Evolutionary conservation across 345 rosid genomes (phyloP).

Genomic region (Salix viminalis): DNA sequence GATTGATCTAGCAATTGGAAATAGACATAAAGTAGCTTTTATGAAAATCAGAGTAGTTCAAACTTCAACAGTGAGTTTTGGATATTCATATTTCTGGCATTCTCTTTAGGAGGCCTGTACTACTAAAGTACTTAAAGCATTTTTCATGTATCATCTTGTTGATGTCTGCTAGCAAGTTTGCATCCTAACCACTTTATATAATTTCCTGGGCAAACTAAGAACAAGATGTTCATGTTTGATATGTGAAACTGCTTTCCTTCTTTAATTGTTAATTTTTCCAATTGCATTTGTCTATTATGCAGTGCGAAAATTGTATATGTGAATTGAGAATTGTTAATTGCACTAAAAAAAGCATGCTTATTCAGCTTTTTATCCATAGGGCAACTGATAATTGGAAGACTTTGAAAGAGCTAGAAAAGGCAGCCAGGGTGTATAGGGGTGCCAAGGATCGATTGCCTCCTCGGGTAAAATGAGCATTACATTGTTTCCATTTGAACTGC

Average conservation of each 20-base stretch:
- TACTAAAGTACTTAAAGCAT: no score
- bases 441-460: constrained; percentile 88
- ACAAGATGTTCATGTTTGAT: not conserved
- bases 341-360: not conserved
- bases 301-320: not conserved
- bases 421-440: constrained; percentile 70
- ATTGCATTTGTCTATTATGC: not conserved
- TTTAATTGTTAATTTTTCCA: not conserved
- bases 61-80: no score
- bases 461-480: constrained; percentile 40
- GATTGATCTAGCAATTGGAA: no score
- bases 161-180: no score
- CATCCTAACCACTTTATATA: no score
- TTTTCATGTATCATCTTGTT: no score
- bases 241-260: not conserved
- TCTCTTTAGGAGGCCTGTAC: no score
- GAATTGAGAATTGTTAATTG: not conserved
- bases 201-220: not conserved
- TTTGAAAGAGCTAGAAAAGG: constrained; percentile 83
- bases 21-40: no score
- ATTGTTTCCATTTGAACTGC: not conserved
- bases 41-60: no score
- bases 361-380: constrained; percentile 36
- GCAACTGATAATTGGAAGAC: constrained; percentile 82
- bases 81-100: no score